Percentiles rank a stretch among this genome's conserved stretches.
Conservation (phyloP, 2,329 filamentous ascomycete genomes). For the Xylariaceae sp. region DNA sequence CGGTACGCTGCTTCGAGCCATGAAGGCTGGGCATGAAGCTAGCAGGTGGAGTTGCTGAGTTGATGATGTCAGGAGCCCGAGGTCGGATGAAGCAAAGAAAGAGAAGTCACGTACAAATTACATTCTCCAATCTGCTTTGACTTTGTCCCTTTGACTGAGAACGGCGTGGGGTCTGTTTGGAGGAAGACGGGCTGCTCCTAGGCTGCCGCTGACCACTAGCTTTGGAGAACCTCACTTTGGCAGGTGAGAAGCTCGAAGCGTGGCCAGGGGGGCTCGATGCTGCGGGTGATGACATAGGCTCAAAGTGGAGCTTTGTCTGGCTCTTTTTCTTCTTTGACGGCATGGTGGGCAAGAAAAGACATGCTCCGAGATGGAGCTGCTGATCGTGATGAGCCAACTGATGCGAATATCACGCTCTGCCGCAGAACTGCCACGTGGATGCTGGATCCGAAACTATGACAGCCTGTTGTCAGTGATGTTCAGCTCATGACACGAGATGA, state of each 20-base stretch:
- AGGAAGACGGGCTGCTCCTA: conserved; percentile 2
- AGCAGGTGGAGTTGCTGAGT: conserved; percentile 11
- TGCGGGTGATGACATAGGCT: conserved; percentile 18
- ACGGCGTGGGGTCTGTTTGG: conserved; percentile 2
- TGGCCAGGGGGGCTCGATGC: conserved; percentile 17
- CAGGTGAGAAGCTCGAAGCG: conserved; percentile 20
- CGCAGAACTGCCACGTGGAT: too few relatives aligned
- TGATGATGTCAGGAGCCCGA: conserved; percentile 7
- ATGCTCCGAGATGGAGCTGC: neutral
- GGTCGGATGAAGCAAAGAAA: neutral
- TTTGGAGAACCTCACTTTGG: conserved; percentile 27
- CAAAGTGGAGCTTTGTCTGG: conserved; percentile 31
- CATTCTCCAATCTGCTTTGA: conserved; percentile 15
- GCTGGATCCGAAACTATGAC: neutral
- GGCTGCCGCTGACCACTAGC: conserved; percentile 5
- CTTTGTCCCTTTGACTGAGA: conserved; percentile 6
- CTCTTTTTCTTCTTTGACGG: conserved; percentile 20
- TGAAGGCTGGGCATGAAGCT: conserved; percentile 27
- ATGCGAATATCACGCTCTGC: too few relatives aligned
- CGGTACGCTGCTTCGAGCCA: conserved; percentile 6
- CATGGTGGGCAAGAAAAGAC: conserved; percentile 17
- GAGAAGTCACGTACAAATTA: conserved; percentile 14
- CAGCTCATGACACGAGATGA: too few relatives aligned
- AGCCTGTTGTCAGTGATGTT: too few relatives aligned
- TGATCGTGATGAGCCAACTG: neutral